phyloP scores from a whole-genome alignment of 2,329 filamentous ascomycete species.

The Trichoderma sp. region DNA sequence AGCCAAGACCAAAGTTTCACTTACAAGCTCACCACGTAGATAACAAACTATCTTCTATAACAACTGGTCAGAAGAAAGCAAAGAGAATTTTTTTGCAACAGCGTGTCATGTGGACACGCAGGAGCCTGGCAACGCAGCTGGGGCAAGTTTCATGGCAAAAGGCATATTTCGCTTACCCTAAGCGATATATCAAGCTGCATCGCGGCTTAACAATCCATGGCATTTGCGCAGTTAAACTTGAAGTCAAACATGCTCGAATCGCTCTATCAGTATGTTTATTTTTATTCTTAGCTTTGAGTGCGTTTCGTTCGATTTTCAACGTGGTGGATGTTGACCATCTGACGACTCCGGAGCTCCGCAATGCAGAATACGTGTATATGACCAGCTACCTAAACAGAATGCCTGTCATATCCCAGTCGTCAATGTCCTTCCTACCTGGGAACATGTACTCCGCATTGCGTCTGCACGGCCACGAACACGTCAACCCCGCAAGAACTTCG shows the following conservation, averaged over 20 bases:
- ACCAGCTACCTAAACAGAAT: not conserved
- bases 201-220: not conserved
- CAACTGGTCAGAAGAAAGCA: not conserved
- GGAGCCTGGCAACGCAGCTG: not conserved
- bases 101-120: not conserved
- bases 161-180: conserved; percentile 19
- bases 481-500: not conserved
- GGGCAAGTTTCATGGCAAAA: not conserved
- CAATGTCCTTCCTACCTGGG: not conserved
- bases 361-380: not conserved
- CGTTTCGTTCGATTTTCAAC: not conserved
- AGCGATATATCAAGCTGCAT: conserved; percentile 12
- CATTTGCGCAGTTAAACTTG: not conserved
- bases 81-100: not conserved
- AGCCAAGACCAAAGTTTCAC: not conserved
- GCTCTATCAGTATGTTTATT: not conserved
- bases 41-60: not conserved
- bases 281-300: not conserved
- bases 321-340: not conserved
- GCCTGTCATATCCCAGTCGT: not conserved
- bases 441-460: not conserved
- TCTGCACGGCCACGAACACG: not conserved
- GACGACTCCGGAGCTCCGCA: not conserved
- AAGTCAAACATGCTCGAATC: too few species aligned
- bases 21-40: not conserved